Base-by-base conservation (phyloP, 768 basidiomycete species). In the Boletales sp. region DNA sequence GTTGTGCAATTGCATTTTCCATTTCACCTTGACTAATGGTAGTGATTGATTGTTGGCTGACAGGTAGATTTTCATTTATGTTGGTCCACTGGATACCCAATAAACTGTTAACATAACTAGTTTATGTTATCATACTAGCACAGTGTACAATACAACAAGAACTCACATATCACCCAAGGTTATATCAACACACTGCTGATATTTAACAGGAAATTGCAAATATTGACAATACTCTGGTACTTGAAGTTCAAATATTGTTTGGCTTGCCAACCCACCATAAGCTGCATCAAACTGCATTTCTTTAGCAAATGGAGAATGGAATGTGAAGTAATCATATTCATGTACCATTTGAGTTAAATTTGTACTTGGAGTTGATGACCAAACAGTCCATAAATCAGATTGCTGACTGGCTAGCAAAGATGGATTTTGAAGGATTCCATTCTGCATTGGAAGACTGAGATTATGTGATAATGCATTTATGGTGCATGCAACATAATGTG, bases 1-100 rank as follows among this genome's bases (percentile, higher is more conserved):
- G 11, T 11, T 43, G 21, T 39, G 47, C 47, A 10, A 53, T 6
- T 14, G 45, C 41, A 53, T 43, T 27, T 31, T 56, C 45, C 34
- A 56, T 40, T 24, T 53, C 19, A 4, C 7, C 11, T 2, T 5
- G n/a, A n/a, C n/a, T n/a, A n/a, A n/a, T 2, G 1, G 8, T 10
- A 27, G 53, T 30, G 12, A 10, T 27, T 2, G 43, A 8, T 27
- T 27, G 6, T 4, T 5, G 30, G 4, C 7, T 13, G 18, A 15
- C 15, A 15, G 27, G 7, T 17, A 39, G 1, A 43, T 29, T 24
- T 24, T 24, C 30, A 12, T 1, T 5, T 11, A 4, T 0, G 19
- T 4, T 19, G 8, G 18, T 6, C 40, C 40, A 48, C 40, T 39
- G 17, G 6, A 48, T 46, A 4, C 24, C 39, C 35, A 55, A 3